phyloP scores from a whole-genome alignment of 768 basidiomycete genomes.

The Favolaschia claudopus region DNA sequence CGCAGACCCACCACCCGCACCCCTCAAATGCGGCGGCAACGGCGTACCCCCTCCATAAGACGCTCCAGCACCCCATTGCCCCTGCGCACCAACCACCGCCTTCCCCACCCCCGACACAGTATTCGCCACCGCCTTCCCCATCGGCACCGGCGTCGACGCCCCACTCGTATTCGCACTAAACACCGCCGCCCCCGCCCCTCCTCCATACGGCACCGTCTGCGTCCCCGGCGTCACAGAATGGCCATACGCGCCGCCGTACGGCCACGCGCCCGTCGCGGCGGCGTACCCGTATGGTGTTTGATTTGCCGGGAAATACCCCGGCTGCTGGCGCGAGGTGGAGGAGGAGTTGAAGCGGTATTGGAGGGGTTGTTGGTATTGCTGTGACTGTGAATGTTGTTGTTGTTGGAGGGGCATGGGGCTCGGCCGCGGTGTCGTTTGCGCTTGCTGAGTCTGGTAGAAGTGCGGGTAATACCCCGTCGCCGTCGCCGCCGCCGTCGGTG shows the following conservation, averaged over 20 bases:
- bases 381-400: too few species aligned
- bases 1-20: constrained; percentile 18
- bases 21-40: constrained; percentile 41
- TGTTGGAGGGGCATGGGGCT: too few species aligned
- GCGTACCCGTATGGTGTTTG: constrained; percentile 18
- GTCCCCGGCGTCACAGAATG: neutral
- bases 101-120: constrained; percentile 45
- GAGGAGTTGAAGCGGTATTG: too few species aligned
- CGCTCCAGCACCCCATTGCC: too few species aligned
- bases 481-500: constrained; percentile 41
- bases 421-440: neutral
- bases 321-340: too few species aligned
- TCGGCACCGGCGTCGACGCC: constrained; percentile 36
- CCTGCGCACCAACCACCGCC: neutral
- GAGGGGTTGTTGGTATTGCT: too few species aligned
- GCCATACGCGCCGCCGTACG: constrained; percentile 10
- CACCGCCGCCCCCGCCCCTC: too few species aligned
- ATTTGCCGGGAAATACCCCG: neutral
- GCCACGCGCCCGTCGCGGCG: neutral
- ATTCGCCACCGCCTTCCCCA: constrained; percentile 60
- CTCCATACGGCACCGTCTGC: too few species aligned
- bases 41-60: constrained; percentile 18
- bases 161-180: constrained; percentile 35
- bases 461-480: constrained; percentile 11
- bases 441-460: constrained; percentile 25